phyloP scores from a whole-genome alignment of 2,329 filamentous ascomycete genomes.

The Aspergillus neoniger region DNA sequence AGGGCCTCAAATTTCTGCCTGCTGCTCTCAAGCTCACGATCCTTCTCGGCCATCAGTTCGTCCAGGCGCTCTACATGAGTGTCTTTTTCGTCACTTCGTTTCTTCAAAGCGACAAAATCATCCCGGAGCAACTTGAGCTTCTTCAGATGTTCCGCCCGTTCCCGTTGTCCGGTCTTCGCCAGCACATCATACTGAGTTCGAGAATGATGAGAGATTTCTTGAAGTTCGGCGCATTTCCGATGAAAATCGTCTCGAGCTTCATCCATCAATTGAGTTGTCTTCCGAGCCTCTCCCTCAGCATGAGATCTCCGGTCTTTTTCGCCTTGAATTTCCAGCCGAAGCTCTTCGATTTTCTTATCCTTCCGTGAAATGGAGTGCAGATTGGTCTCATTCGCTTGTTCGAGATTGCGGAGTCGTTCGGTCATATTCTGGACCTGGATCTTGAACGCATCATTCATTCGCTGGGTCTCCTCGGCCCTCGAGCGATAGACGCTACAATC shows the following conservation, averaged over 20 bases:
- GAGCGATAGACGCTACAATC: conserved; percentile 49
- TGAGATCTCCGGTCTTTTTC: conserved; percentile 45
- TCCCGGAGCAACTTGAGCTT: conserved; percentile 41
- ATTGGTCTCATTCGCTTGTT: conserved; percentile 51
- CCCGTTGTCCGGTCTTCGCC: conserved; percentile 41
- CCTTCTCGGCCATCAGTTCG: conserved; percentile 49
- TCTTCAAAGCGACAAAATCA: conserved; percentile 36
- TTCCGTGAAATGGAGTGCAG: conserved; percentile 49
- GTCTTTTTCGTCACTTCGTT: conserved; percentile 40
- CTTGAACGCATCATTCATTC: conserved; percentile 48
- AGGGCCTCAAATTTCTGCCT: conserved; percentile 45
- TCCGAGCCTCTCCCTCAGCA: conserved; percentile 44
- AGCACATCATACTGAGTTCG: conserved; percentile 49
- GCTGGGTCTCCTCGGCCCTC: conserved; percentile 50
- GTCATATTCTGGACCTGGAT: conserved; percentile 48
- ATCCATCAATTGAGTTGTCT: conserved; percentile 40
- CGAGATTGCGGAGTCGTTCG: conserved; percentile 48
- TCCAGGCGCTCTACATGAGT: conserved; percentile 44
- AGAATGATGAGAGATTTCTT: conserved; percentile 42
- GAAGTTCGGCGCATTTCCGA: conserved; percentile 40
- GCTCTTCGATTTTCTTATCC: conserved; percentile 51
- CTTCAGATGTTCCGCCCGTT: conserved; percentile 43
- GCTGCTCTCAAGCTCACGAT: conserved; percentile 44
- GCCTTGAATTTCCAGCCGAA: conserved; percentile 43
- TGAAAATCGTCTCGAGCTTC: conserved; percentile 44